Base-by-base conservation (phyloP, 257 asterid species). In the Penstemon davidsonii region DNA sequence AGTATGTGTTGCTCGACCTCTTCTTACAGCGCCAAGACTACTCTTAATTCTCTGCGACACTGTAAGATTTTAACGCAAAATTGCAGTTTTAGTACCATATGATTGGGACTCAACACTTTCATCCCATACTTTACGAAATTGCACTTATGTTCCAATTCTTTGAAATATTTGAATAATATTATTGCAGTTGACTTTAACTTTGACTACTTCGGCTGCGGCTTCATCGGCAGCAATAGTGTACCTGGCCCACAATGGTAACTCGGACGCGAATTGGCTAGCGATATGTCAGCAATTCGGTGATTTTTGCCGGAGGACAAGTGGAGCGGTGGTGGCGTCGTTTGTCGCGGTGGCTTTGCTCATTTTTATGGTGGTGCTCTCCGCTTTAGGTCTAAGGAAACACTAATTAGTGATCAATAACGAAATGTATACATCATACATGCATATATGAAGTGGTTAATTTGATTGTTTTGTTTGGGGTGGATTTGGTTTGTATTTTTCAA, bases 141-240 rank as follows among this genome's bases (percentile, higher is more conserved):
- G 4, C 12, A 46, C 11, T 46, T 46, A 3, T 7, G 11, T 6
- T 46, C 46, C 5, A 44, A 9, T 4, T 5, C n/a, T 40, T 50
- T 12, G 0, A 36, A 9, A 4, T 18, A 55, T 50, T n/a, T 46
- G 10, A 57, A 42, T 9, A 36, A 33, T 41, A 12, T 42, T 39
- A 8, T 12, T 55, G 83, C 83, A 90, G 97, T 66, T 86, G 74
- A 60, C 85, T 0, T 55, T 81, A 75, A 75, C 86, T 5, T 62
- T 90, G 78, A 83, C 92, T 5, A 88, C 92, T 9, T 73, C 96
- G 0, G 90, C 97, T 0, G 84, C 87, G 1, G 89, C 77, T 3
- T 78, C 96, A n/a, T 68, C 96, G 3, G 81, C 96, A 5, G 95
- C 96, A 37, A 85, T 91, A 53, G 97, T 84, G 6, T 91, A 87